Percentiles rank a stretch among this genome's conserved stretches.
phyloP scores from a whole-genome alignment of 148 eudicot genomes.

The Rhododendron vialii region DNA sequence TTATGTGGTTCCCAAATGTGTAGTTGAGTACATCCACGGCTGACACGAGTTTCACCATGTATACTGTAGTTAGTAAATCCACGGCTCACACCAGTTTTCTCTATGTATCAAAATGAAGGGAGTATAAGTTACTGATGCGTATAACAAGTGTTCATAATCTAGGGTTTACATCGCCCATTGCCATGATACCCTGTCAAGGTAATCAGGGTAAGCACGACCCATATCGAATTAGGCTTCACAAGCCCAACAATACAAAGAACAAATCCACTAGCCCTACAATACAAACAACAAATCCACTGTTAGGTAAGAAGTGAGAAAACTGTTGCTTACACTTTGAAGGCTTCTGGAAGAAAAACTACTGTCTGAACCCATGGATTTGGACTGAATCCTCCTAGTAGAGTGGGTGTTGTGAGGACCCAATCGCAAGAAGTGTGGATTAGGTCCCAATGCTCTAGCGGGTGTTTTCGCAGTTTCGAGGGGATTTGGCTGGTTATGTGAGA shows the following conservation, averaged over 20 bases:
- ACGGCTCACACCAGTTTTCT: background rate
- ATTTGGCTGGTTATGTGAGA: conserved; percentile 20
- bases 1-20: background rate
- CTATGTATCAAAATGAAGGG: background rate
- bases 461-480: conserved; percentile 6
- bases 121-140: background rate
- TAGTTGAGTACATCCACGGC: background rate
- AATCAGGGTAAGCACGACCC: background rate
- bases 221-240: background rate
- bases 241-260: background rate
- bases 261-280: too few species aligned
- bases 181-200: background rate
- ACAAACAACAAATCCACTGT: background rate
- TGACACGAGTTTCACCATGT: background rate
- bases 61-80: background rate
- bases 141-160: background rate
- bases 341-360: conserved; percentile 30
- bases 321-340: conserved; percentile 36
- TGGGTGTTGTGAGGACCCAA: conserved; percentile 31
- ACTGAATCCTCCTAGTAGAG: conserved; percentile 22
- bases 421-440: conserved; percentile 25
- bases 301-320: background rate
- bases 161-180: background rate
- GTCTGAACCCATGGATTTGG: conserved; percentile 38
- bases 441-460: conserved; percentile 29